Base-by-base conservation (phyloP, 495 filamentous ascomycete genomes). In the Thermothielavioides terrestris region DNA sequence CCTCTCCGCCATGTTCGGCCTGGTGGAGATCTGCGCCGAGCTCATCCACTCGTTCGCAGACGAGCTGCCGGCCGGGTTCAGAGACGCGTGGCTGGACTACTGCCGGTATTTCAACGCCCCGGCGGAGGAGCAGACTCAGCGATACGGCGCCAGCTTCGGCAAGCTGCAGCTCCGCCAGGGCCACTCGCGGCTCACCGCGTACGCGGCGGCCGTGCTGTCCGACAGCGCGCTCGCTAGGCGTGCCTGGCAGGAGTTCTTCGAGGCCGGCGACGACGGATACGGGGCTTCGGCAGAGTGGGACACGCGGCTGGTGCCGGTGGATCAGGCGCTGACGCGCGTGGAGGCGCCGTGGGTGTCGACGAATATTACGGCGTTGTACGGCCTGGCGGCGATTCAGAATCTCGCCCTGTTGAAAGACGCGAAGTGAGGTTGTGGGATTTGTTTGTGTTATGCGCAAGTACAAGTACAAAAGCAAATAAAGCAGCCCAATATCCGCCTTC, bases 1-100 rank as follows among this genome's bases (percentile, higher is more conserved):
- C 27, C 42, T 44, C 42, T 32, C 21, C 42, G 42, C 42, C 42
- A 28, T 44, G 11, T 44, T 44, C 17, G 42, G 42, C 28, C 31
- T 44, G 42, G 27, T 28, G 11, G 42, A 44, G 10, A 28, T 44
- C 42, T 22, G 31, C 42, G 31, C 42, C 18, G 42, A 44, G 27
- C 42, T 44, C 8, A 26, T 44, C 42, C 27, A 44, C 17, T 44
- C 31, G 18, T 44, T 26, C 27, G 42, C 27, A 10, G 42, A 32
- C 42, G 42, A 31, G 8, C 26, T 28, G 8, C 42, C 42, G 10
- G 11, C 3, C 9, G 42, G 42, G 8, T 44, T 44, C 27, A 2
- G 12, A 12, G 42, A 32, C 17, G 42, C 42, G 1, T 44, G 42
- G 42, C 3, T 44, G 17, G 42, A 44, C 42, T 44, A 44, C 42